These are phyloP conservation scores for Claviceps sp. DNA, from an alignment of 2,329 filamentous ascomycete genomes.

Conservation along the genomic window DNA sequence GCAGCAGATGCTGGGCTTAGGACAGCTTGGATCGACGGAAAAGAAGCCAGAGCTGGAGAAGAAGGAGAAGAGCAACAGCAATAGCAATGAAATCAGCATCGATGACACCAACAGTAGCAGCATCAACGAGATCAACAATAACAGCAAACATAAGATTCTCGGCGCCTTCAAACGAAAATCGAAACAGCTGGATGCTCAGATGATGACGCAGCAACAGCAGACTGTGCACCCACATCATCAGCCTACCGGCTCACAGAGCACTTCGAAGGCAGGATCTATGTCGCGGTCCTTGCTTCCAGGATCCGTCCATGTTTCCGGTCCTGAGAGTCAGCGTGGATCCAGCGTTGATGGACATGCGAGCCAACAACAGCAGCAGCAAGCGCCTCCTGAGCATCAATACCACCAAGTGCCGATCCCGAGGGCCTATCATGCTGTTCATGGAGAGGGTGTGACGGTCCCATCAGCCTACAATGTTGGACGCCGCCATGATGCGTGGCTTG, in stretches of 20 bases:
- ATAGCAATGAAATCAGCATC: slow-evolving; percentile 8
- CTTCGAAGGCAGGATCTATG: not conserved
- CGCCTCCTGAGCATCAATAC: slow-evolving; percentile 20
- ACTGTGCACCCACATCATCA: not conserved
- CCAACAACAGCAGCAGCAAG: not conserved
- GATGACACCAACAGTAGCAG: slow-evolving; percentile 5
- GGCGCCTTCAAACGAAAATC: slow-evolving; percentile 20
- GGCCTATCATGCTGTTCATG: slow-evolving; percentile 23
- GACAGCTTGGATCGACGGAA: slow-evolving; percentile 2
- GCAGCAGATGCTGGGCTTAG: slow-evolving; percentile 13
- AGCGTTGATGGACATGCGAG: not conserved
- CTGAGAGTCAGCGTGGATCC: not conserved
- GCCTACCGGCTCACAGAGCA: not conserved
- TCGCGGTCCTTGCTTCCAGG: not conserved
- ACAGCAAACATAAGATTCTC: slow-evolving; percentile 13
- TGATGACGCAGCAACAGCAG: not conserved
- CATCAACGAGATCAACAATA: slow-evolving; percentile 2
- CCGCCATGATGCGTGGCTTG: not conserved
- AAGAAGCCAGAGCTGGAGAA: slow-evolving; percentile 10
- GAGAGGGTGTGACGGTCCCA: slow-evolving; percentile 19
- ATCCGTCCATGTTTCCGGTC: not conserved
- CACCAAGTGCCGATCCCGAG: slow-evolving; percentile 24
- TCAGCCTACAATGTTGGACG: slow-evolving; percentile 15
- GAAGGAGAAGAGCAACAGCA: slow-evolving; percentile 11
- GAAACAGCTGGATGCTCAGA: slow-evolving; percentile 10